Evolutionary conservation across 495 filamentous ascomycete genomes (phyloP), one percentile per base, ranked within the genome.

Genomic region (Apiosordaria backusii): DNA sequence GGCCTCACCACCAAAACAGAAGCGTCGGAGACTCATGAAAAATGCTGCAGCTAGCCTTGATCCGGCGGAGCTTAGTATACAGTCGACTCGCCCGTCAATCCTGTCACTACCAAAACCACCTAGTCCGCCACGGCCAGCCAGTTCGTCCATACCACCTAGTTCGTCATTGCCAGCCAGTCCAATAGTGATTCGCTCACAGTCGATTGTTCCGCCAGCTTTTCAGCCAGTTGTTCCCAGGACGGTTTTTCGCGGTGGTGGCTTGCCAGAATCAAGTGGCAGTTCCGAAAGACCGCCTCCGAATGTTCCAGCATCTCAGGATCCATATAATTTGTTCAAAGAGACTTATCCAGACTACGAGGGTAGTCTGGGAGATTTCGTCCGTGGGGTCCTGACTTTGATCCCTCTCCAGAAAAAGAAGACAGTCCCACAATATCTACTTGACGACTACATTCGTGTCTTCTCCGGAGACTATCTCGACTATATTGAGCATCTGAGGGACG

Each of bases 391-490:
- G 10, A 85, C 82, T 62, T 76, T 92, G 10, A 76, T 83, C 24
- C 72, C 76, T 23, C 77, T 89, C 21, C 71, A 79, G 16, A 70
- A 74, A 23, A 64, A 72, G 13, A 81, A 75, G 6, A 50, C 75
- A 19, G 63, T 88, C 25, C 65, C 80, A 23, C 67, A 79, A 23
- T 85, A 79, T 50, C 66, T 89, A 0, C 92, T 86, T 75, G 90
- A 92, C 71, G 89, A 92, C 64, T 90, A 90, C 69, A 80, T 92
- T 62, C 76, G 82, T 16, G 78, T 80, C 4, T 81, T 80, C 66
- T 73, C 75, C n/a, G 65, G 71, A 1, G 77, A 79, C 1, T 85
- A 80, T 62, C 27, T 79, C 0, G 62, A 71, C 0, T 84, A 85
- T 50, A 75, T 81, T 25, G 26, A n/a, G 16, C 58, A 67, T 1